Evolutionary conservation across 148 eudicot genomes (phyloP), one percentile per base, ranked within the genome.

Genomic region (Camellia sinensis): DNA sequence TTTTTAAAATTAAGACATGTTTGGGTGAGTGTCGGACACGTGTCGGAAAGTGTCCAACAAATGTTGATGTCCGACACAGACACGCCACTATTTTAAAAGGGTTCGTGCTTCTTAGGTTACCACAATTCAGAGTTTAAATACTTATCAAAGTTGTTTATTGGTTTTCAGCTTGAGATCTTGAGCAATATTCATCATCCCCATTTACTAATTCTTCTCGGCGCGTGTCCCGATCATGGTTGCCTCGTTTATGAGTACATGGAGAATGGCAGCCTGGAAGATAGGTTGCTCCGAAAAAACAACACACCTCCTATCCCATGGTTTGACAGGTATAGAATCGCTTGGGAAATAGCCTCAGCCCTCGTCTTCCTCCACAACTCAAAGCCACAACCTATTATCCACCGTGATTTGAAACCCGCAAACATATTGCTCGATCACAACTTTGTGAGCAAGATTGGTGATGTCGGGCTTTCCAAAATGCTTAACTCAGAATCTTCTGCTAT

Each of bases 241-340:
- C 84, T 95, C 17, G 97, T 91, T 29, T 95, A 93, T 52, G 99
- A 95, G 82, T 95, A 86, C 89, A 95, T 95, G 98, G 94, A 90
- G 76, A 89, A 92, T 11, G 98, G 98, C 1, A 93, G 87, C 77
- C 79, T 95, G 56, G 97, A 93, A 76, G 99, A 95, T 5, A 80
- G 86, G 73, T 79, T 95, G 52, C 52, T 86, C 68, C 83, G 89
- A 5, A 91, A 83, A 80, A 77, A 87, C n/a, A 80, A 90, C 44
- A 86, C 89, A 7, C 90, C 91, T 22, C 89, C 97, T 18, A 81
- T 95, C 54, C 88, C 89, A 67, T 95, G 99, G 97, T 91, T 82
- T 68, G 93, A 85, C 15, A 87, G 99, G 79, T 90, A 82, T 79
- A 84, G 99, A 80, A 95, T 93, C 10, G 92, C 91, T 2, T 90